Conservation (phyloP, 345 rosid genomes). For the Hirschfeldia incana region DNA sequence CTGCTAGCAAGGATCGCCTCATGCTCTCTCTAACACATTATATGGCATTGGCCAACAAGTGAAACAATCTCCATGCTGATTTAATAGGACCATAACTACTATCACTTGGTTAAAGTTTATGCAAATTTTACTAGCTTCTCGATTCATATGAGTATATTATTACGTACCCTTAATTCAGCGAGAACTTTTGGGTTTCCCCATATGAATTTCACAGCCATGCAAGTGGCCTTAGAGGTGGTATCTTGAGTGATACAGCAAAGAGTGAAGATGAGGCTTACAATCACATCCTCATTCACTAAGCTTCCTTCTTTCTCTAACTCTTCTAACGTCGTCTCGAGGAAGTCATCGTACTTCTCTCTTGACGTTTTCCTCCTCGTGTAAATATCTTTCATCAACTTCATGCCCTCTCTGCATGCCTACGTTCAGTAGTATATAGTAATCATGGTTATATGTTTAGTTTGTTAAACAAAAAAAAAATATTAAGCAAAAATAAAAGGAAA, state of each 20-base stretch:
- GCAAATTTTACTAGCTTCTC: not conserved
- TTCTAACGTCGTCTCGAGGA: constrained; percentile 30
- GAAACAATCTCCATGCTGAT: not conserved
- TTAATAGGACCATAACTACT: not conserved
- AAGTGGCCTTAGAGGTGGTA: constrained; percentile 33
- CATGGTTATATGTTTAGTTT: not conserved
- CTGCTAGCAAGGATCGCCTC: constrained; percentile 37
- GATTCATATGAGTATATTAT: not conserved
- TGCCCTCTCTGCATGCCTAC: constrained; percentile 35
- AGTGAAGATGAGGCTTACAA: constrained; percentile 24
- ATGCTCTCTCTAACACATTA: constrained; percentile 44
- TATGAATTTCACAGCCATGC: constrained; percentile 36
- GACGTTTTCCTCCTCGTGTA: constrained; percentile 27
- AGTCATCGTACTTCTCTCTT: constrained; percentile 18
- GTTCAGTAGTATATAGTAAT: not conserved
- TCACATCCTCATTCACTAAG: constrained; percentile 9
- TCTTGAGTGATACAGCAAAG: constrained; percentile 36
- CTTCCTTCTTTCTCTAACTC: constrained; percentile 32
- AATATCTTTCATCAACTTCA: constrained; percentile 20
- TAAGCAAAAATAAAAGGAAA: too few species aligned
- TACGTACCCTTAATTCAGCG: constrained; percentile 29
- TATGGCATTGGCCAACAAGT: not conserved
- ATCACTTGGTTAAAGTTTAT: not conserved
- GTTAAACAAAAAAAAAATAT: too few species aligned
- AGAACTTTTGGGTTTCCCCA: constrained; percentile 38